Conservation (phyloP, 2,329 filamentous ascomycete genomes). For the Hypoxylon sp. region DNA sequence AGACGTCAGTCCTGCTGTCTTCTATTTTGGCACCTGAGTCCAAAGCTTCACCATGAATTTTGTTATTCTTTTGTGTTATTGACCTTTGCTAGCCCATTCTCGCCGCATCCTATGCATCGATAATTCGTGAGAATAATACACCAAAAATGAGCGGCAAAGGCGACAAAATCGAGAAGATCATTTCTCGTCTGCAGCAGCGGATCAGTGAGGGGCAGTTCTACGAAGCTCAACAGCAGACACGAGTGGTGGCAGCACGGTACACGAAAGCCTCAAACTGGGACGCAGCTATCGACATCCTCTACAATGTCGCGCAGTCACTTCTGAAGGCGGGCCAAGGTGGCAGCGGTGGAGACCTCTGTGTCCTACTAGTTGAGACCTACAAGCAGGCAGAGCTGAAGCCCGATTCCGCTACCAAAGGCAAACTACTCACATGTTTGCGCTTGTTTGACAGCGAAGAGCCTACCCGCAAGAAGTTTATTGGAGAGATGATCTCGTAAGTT, state of each 20-base stretch:
- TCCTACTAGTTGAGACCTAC: slow-evolving; percentile 92
- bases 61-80: slow-evolving; percentile 9
- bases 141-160: slow-evolving; percentile 52
- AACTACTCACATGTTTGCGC: slow-evolving; percentile 81
- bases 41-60: slow-evolving; percentile 25
- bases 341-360: slow-evolving; percentile 89
- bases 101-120: neutral
- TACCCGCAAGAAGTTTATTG: slow-evolving; percentile 91
- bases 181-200: slow-evolving; percentile 80
- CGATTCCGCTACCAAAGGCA: slow-evolving; percentile 79
- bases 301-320: slow-evolving; percentile 84
- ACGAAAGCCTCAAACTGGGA: slow-evolving; percentile 87
- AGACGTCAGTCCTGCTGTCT: slow-evolving; percentile 15
- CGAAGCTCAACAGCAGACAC: slow-evolving; percentile 98
- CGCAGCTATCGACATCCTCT: slow-evolving; percentile 88
- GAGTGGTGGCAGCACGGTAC: slow-evolving; percentile 93
- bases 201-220: slow-evolving; percentile 95
- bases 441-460: slow-evolving; percentile 88
- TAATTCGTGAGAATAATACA: neutral
- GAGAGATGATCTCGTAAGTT: slow-evolving; percentile 80
- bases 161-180: slow-evolving; percentile 69
- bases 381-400: slow-evolving; percentile 85
- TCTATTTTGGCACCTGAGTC: slow-evolving; percentile 16
- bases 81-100: neutral
- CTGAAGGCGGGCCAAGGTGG: slow-evolving; percentile 94